Evolutionary conservation across 1,284 basidiomycete species (phyloP), one percentile per base, ranked within the genome.

Genomic region (Sparassis latifolia): DNA sequence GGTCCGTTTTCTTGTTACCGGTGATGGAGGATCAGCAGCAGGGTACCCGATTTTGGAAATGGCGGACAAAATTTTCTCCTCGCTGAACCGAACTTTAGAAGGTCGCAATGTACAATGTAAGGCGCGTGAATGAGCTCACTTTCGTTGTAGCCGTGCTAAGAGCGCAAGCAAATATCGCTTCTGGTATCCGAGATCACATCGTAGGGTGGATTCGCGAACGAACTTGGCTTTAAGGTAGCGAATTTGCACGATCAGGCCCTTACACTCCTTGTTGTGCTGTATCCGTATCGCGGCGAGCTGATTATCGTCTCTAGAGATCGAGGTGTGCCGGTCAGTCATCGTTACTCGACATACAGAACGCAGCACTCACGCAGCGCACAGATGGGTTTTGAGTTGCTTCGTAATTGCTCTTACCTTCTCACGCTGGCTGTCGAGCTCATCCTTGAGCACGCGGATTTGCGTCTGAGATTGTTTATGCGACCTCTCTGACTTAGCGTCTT

Each of bases 201-300:
- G 80, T 69, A 96, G 80, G 1, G 79, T 76, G 28, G 84, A 81
- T 69, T 99, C 96, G 33, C 96, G 78, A 1, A 81, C 87, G 68
- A 88, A 95, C 64, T 92, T 92, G 44, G 89, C 86, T 66, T 98
- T 96, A 56, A 98, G 78, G 68, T 97, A 97, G 45, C 79, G 80
- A 56, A 97, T 94, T 65, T 97, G 89, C 3, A 91, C 78, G 51
- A 95, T 78, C 27, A 95, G 72, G 10, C 92, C 92, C 64, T 93
- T 92, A 70, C 87, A 89, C 67, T 95, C 92, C 54, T 82, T 80
- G 52, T 85, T 88, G 65, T 95, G 91, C 62, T 83, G 80, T 2
- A 71, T 55, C 58, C 79, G 84, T 55, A 93, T 61, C 3, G 68
- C 68, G 3, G 74, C 71, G 5, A 89, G 57, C 58, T 80, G 76